Conservation (phyloP, 208 protist species). For the Acanthamoeba healyi region DNA sequence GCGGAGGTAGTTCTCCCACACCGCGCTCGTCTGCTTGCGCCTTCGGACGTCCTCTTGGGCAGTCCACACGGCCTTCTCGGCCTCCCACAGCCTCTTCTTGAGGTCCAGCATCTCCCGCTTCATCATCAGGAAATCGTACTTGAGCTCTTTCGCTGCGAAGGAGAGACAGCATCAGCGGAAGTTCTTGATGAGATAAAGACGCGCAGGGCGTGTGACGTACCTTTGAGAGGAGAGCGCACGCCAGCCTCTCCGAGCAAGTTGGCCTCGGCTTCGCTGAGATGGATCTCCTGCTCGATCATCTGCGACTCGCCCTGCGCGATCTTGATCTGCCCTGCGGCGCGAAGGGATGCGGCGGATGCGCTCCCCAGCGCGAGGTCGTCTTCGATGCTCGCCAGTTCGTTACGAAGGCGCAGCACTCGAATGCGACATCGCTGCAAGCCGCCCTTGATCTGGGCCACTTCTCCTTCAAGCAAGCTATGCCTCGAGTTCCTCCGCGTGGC, state of each 20-base stretch:
- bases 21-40: background rate
- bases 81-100: background rate
- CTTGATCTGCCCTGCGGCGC: background rate
- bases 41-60: background rate
- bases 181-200: background rate
- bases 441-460: constrained; percentile 20
- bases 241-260: background rate
- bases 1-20: constrained; percentile 19
- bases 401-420: background rate
- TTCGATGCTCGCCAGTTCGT: background rate
- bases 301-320: background rate
- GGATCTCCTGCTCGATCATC: constrained; percentile 9
- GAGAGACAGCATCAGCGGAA: no score
- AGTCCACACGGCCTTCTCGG: background rate
- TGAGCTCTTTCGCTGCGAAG: background rate
- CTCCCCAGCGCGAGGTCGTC: background rate
- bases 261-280: background rate
- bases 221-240: background rate
- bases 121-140: constrained; percentile 41
- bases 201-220: no score
- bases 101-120: constrained; percentile 23
- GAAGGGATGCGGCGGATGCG: background rate
- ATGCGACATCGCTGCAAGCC: background rate
- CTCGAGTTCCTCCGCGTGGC: background rate
- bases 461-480: background rate